Conservation (phyloP, 345 rosid species). For the Chamaenerion angustifolium region DNA sequence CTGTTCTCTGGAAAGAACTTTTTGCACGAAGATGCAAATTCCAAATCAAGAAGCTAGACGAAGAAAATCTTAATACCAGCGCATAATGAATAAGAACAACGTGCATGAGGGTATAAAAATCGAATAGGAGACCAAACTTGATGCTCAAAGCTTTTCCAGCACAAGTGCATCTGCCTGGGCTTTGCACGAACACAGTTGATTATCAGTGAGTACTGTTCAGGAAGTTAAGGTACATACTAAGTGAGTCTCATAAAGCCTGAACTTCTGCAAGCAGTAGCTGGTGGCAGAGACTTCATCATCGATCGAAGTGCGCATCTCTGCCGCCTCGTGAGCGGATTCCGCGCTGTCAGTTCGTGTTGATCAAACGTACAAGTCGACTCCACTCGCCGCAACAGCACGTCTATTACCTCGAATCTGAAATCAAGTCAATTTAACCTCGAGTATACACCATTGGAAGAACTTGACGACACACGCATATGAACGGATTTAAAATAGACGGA, state of each 20-base stretch:
- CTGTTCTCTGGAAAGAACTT: too few relatives aligned
- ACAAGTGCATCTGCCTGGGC: too few relatives aligned
- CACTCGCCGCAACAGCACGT: neutral
- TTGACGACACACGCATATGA: too few relatives aligned
- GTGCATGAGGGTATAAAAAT: too few relatives aligned
- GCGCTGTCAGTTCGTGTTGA: neutral
- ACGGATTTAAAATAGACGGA: too few relatives aligned
- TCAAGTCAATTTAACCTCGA: neutral
- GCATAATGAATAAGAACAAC: too few relatives aligned
- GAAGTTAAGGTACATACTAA: slow-evolving; percentile 31
- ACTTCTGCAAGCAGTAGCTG: slow-evolving; percentile 57
- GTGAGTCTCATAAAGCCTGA: slow-evolving; percentile 81
- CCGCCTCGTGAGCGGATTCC: slow-evolving; percentile 19
- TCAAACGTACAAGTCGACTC: neutral
- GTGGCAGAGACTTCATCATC: slow-evolving; percentile 13
- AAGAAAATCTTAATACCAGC: too few relatives aligned
- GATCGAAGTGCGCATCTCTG: slow-evolving; percentile 18
- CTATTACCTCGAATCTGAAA: neutral
- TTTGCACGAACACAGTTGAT: neutral
- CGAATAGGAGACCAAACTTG: too few relatives aligned
- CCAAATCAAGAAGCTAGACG: too few relatives aligned
- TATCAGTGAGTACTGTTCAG: neutral
- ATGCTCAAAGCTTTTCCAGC: too few relatives aligned
- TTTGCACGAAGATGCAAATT: too few relatives aligned
- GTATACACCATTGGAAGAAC: neutral